Conservation (phyloP, 805 yeast genomes). For the Lipomyces chichibuensis region DNA sequence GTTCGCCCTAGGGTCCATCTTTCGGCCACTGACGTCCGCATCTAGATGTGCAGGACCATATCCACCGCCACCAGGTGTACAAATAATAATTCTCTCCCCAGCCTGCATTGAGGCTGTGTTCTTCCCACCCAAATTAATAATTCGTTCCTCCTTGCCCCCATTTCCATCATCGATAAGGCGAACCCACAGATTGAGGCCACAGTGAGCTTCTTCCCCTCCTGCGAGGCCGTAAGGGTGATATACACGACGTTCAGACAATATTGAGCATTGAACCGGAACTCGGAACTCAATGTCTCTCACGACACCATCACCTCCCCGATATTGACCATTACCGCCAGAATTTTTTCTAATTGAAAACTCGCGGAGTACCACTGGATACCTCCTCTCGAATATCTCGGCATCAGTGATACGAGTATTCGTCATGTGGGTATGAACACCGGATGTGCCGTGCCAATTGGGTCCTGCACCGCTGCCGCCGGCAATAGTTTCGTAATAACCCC, state of each 20-base stretch:
- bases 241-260: constrained; percentile 82
- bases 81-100: constrained; percentile 69
- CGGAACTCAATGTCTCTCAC: constrained; percentile 79
- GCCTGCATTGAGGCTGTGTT: constrained; percentile 58
- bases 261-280: constrained; percentile 73
- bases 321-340: constrained; percentile 81
- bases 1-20: constrained; percentile 18
- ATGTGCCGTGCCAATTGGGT: constrained; percentile 78
- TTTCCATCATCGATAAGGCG: constrained; percentile 42
- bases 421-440: constrained; percentile 93
- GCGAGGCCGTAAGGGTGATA: constrained; percentile 81
- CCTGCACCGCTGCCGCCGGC: constrained; percentile 98
- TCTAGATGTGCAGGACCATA: constrained; percentile 51
- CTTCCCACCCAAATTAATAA: constrained; percentile 64
- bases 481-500: constrained; percentile 56
- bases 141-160: constrained; percentile 38
- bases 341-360: constrained; percentile 69
- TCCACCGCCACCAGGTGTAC: constrained; percentile 89
- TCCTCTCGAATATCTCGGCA: constrained; percentile 81
- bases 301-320: constrained; percentile 83
- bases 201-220: constrained; percentile 76
- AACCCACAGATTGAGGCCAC: constrained; percentile 64
- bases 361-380: constrained; percentile 80
- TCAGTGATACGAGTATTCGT: constrained; percentile 93
- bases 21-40: constrained; percentile 13